Conservation (phyloP, 2,329 filamentous ascomycete genomes). For the Chrysoporthe cubensis region DNA sequence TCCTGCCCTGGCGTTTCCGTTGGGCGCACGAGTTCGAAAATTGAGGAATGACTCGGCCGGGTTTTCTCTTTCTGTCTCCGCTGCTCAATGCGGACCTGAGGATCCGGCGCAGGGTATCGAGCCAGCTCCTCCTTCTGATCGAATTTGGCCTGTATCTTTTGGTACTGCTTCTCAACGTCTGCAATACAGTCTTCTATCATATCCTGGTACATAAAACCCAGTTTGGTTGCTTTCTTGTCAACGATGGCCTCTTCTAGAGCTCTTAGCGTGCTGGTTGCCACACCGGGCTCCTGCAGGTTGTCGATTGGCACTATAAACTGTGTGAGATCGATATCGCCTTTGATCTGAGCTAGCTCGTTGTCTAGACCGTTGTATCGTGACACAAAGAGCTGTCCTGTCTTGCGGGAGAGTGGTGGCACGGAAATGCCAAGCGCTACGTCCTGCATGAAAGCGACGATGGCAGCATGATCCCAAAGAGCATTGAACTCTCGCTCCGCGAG, state of each 20-base stretch:
- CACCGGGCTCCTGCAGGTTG: slow-evolving; percentile 46
- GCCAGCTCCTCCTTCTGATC: slow-evolving; percentile 32
- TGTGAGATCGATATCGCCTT: slow-evolving; percentile 43
- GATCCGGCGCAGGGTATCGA: slow-evolving; percentile 29
- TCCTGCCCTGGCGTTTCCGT: neutral
- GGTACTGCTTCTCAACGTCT: slow-evolving; percentile 38
- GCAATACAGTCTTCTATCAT: slow-evolving; percentile 44
- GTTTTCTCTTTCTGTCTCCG: slow-evolving; percentile 50
- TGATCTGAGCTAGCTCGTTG: slow-evolving; percentile 44
- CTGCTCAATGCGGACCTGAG: slow-evolving; percentile 38
- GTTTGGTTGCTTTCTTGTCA: slow-evolving; percentile 43
- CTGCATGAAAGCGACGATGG: slow-evolving; percentile 45
- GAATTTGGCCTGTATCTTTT: slow-evolving; percentile 33
- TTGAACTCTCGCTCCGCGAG: slow-evolving; percentile 41
- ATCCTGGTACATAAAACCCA: slow-evolving; percentile 50
- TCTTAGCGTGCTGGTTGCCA: slow-evolving; percentile 42
- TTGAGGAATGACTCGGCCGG: slow-evolving; percentile 41
- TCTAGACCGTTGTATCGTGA: slow-evolving; percentile 39
- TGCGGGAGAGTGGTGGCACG: slow-evolving; percentile 44
- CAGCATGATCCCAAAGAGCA: slow-evolving; percentile 42
- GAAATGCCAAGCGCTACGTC: slow-evolving; percentile 40
- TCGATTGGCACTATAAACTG: slow-evolving; percentile 47
- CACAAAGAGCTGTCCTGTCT: slow-evolving; percentile 45
- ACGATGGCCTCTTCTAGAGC: slow-evolving; percentile 43
- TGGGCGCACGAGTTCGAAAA: slow-evolving; percentile 37